Conservation (phyloP, 495 filamentous ascomycete genomes). For the Pseudoneurospora amorphoporcata region DNA sequence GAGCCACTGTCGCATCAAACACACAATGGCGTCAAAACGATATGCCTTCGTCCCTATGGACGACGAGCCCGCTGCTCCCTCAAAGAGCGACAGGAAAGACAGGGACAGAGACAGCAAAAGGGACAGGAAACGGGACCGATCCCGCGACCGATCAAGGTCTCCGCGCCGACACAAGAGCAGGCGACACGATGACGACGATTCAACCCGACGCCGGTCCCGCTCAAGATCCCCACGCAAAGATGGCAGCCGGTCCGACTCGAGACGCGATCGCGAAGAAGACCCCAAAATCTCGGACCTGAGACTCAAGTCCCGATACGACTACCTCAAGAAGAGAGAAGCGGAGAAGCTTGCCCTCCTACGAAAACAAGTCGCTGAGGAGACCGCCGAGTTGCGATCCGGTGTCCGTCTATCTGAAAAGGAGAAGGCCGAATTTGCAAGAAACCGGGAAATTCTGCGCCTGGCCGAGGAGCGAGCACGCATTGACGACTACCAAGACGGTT, state of each 20-base stretch:
- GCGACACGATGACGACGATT: constrained; percentile 18
- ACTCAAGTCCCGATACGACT: constrained; percentile 78
- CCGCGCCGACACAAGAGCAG: constrained; percentile 21
- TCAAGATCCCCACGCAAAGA: constrained; percentile 11
- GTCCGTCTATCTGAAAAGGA: constrained; percentile 65
- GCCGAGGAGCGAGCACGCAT: constrained; percentile 83
- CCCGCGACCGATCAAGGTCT: constrained; percentile 26
- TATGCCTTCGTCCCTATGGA: constrained; percentile 81
- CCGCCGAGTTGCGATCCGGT: constrained; percentile 69
- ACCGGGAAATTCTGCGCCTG: constrained; percentile 73
- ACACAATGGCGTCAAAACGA: constrained; percentile 48
- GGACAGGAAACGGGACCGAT: constrained; percentile 39
- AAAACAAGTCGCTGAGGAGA: constrained; percentile 87
- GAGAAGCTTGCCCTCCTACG: constrained; percentile 76
- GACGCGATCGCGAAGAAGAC: constrained; percentile 16
- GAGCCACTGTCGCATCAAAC: background rate
- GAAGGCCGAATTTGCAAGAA: constrained; percentile 84
- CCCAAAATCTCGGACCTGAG: constrained; percentile 64
- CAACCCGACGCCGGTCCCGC: constrained; percentile 15
- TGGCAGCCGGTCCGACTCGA: background rate
- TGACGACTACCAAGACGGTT: constrained; percentile 88
- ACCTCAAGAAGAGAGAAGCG: constrained; percentile 82
- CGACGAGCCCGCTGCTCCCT: constrained; percentile 51
- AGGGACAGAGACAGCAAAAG: constrained; percentile 41
- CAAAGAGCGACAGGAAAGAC: constrained; percentile 40